Conservation (phyloP, 768 basidiomycete species). For the Auricularia sp. region DNA sequence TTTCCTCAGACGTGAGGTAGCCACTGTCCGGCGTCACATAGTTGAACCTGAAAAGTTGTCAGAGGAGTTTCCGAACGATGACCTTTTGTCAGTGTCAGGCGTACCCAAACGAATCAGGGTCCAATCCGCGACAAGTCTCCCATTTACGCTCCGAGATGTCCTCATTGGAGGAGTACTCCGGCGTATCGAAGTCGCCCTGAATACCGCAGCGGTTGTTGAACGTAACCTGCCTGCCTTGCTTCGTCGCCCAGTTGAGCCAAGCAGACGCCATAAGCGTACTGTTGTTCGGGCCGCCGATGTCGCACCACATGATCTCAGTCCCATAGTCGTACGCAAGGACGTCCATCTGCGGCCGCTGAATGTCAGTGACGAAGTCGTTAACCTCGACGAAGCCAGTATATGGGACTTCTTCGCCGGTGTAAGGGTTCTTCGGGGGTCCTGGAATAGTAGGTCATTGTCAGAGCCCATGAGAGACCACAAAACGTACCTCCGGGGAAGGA, state of each 20-base stretch:
- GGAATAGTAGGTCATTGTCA: background rate
- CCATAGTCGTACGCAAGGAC: constrained; percentile 37
- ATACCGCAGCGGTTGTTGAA: constrained; percentile 13
- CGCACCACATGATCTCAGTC: constrained; percentile 50
- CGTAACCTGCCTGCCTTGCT: constrained; percentile 12
- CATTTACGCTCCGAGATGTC: constrained; percentile 38
- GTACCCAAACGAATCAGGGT: background rate
- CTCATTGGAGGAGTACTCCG: constrained; percentile 29
- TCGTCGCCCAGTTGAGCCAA: constrained; percentile 13
- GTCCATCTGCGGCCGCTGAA: constrained; percentile 43
- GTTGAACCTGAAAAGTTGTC: constrained; percentile 28
- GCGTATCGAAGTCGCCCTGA: constrained; percentile 11
- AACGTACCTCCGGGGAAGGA: background rate
- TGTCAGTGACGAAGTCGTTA: constrained; percentile 40
- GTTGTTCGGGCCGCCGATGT: constrained; percentile 30
- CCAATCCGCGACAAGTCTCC: constrained; percentile 50
- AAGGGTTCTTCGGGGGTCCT: constrained; percentile 30
- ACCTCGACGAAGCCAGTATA: constrained; percentile 43
- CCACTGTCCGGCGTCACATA: constrained; percentile 18
- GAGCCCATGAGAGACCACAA: background rate
- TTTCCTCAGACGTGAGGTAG: constrained; percentile 18
- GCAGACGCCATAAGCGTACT: constrained; percentile 7
- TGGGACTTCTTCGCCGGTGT: constrained; percentile 33
- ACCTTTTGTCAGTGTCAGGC: background rate
- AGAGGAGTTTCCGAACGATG: background rate